Conservation (phyloP, 2,329 filamentous ascomycete genomes). For the Byssothecium circinans region DNA sequence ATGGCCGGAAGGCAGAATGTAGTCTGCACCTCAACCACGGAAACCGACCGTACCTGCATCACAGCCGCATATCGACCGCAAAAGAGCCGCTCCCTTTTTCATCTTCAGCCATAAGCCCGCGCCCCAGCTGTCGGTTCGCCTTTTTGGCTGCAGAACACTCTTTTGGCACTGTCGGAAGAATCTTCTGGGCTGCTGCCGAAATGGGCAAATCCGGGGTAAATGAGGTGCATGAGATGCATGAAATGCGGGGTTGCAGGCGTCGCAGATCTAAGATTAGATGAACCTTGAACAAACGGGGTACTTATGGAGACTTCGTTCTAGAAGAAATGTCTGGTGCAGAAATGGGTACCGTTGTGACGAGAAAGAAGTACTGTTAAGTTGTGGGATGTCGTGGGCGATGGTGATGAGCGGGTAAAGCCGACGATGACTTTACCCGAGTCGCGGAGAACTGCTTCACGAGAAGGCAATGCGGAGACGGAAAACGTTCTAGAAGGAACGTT, state of each 20-base stretch:
- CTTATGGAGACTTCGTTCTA: constrained; percentile 17
- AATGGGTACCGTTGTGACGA: background rate
- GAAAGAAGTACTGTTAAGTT: constrained; percentile 7
- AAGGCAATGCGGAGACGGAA: background rate
- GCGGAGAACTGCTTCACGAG: background rate
- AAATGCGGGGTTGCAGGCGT: constrained; percentile 18
- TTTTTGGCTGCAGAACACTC: background rate
- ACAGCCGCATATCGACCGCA: constrained; percentile 26
- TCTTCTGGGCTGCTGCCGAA: constrained; percentile 13
- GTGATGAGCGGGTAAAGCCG: constrained; percentile 11
- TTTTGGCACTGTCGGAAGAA: constrained; percentile 8
- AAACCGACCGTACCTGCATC: constrained; percentile 6
- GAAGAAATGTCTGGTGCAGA: constrained; percentile 6
- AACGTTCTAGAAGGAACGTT: background rate
- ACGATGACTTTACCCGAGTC: background rate
- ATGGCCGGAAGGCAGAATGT: constrained; percentile 7
- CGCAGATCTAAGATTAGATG: constrained; percentile 26
- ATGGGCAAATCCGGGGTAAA: constrained; percentile 28
- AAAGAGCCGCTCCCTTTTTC: constrained; percentile 20
- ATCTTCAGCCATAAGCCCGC: constrained; percentile 1
- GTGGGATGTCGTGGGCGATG: no score
- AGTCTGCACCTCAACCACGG: constrained; percentile 9
- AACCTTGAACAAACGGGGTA: constrained; percentile 7
- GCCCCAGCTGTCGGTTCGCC: constrained; percentile 3
- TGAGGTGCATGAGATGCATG: constrained; percentile 22